Evolutionary conservation across 768 basidiomycete genomes (phyloP), one percentile per base, ranked within the genome.

Genomic region (Agaricus blazei): DNA sequence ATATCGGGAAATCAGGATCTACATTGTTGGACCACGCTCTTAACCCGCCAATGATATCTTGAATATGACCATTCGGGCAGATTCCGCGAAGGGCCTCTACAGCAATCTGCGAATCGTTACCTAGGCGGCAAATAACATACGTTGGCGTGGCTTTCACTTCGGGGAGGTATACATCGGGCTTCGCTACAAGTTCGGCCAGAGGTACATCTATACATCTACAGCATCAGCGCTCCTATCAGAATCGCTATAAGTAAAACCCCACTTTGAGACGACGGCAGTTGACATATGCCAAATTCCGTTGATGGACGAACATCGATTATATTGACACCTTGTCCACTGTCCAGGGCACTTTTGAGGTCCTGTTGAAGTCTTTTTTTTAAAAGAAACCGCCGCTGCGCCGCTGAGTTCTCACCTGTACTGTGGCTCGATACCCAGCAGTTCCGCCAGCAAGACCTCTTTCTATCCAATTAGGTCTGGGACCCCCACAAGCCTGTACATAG

Each of bases 31-130:
- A 77, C 93, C 93, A 97, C 27, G 88, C 88, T 61, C 76, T 71
- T 48, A 97, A 70, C 1, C 95, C 95, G 23, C 95, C 94, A 7
- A 90, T 72, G 3, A 95, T 76, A 68, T 96, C 88, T 62, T 73
- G 81, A 15, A 89, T 72, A 4, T 57, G 48, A 5, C 65, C 57
- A 2, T 50, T 63, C 12, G 64, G 61, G 47, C 64, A 62, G 7
- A 70, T 72, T 15, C 63, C 64, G 54, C 79, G 68, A 19, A 92
- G 63, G 4, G 84, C 83, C 36, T 83, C 75, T 0, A 84, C 93
- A 29, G 94, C 96, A 19, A 91, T 79, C 67, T 93, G 90, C 1
- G 93, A 96, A 67, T 98, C 96, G 64, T 98, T 98, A 4, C 96
- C 95, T 23, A 93, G 74, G 29, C 92, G 80, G 69, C 95, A 98